Evolutionary conservation across 78 protist genomes (phyloP), one percentile per base, ranked within the genome.

Genomic region (Dictyostelium citrinum): DNA sequence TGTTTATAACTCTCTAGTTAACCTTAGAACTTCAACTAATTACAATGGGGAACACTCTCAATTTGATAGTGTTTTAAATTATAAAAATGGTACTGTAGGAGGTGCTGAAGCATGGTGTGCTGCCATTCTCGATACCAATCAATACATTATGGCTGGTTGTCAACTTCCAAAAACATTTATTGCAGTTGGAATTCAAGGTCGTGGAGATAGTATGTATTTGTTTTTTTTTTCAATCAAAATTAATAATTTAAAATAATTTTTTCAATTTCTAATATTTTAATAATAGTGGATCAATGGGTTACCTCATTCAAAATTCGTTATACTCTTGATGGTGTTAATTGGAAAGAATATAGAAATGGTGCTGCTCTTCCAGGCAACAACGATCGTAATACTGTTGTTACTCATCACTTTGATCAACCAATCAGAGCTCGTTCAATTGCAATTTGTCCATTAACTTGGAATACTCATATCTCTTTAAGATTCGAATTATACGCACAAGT

Each of bases 341-440:
- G 82, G 82, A 12, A 12, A 12, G 82, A 77, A 2, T 77, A 77
- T 29, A 77, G 46, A 24, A 45, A 45, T 22, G 82, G 82, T 77
- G 17, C 24, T 39, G 16, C 81, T 2, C 7, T 83, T 49, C 24
- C 51, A 33, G 90, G 39, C 0, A 72, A 72, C 27, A 72, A 24
- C 31, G 90, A 83, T 71, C 31, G 68, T 22, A 46, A 45, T 1
- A 49, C 90, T 0, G 41, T 72, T 20, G 29, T 24, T 0, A 72
- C 90, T 9, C 39, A 72, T 35, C 11, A 5, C 37, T 83, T 83
- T 29, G 16, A 24, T 5, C 3, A 33, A 0, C 90, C 90, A 83
- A 22, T 81, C 12, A 22, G 31, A 46, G 91, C 91, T 24, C 41
- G 91, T 33, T 60, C 84, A 27, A 43, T 85, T 74, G 55, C 70